phyloP scores from a whole-genome alignment of 148 eudicot genomes.

The Pharnaceum exiguum region DNA sequence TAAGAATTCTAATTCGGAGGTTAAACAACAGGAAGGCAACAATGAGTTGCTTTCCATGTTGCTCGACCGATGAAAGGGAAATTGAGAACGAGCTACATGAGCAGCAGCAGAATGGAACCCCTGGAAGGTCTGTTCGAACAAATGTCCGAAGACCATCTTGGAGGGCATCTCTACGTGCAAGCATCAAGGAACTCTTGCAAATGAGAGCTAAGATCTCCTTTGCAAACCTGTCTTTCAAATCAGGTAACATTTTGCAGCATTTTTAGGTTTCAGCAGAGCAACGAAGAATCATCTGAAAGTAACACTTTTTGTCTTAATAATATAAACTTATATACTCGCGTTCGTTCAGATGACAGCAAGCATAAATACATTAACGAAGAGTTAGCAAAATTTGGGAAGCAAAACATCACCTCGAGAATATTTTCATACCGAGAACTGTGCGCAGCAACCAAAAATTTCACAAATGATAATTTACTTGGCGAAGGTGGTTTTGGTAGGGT shows the following conservation, averaged over 20 bases:
- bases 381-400: constrained; percentile 62
- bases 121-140: neutral
- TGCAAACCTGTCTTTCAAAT: constrained; percentile 62
- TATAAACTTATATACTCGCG: neutral
- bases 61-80: neutral
- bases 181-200: constrained; percentile 36
- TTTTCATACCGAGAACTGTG: constrained; percentile 52
- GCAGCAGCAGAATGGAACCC: neutral
- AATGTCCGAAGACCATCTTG: constrained; percentile 2
- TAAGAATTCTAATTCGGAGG: too few relatives aligned
- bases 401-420: constrained; percentile 48
- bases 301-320: neutral
- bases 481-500: constrained; percentile 99
- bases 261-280: neutral
- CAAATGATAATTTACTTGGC: constrained; percentile 45
- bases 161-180: constrained; percentile 35
- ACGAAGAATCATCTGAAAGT: neutral
- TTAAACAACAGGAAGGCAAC: constrained; percentile 12
- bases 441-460: constrained; percentile 58
- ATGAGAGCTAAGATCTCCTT: constrained; percentile 37
- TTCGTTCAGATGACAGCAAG: constrained; percentile 64
- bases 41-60: constrained; percentile 30
- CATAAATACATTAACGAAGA: constrained; percentile 72
- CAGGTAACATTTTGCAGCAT: constrained; percentile 33
- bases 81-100: neutral